Percentiles rank a stretch among this genome's conserved stretches.
These are phyloP conservation scores for Gilbertella persicaria DNA, from an alignment of 371 early-diverging fungal genomes.

Conservation along the genomic window DNA sequence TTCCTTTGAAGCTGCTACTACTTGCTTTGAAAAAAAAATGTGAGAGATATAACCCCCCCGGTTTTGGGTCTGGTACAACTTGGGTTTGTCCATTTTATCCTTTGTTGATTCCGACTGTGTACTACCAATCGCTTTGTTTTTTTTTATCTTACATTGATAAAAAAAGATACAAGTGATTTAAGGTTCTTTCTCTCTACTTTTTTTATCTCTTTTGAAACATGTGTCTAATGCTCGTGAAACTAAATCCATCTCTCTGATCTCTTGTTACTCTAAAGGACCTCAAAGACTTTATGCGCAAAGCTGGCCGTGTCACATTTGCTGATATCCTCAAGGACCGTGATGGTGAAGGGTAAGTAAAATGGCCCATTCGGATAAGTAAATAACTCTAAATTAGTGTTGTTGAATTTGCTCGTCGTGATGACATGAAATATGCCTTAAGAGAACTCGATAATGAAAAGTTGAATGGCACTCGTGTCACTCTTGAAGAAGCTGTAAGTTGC, in stretches of 20 bases:
- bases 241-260: conserved; percentile 3
- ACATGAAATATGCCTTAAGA: conserved; percentile 82
- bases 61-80: conserved; percentile 25
- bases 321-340: conserved; percentile 81
- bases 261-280: conserved; percentile 67
- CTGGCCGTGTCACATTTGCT: conserved; percentile 90
- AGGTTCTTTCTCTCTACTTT: conserved; percentile 3
- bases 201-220: conserved; percentile 2
- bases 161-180: not conserved
- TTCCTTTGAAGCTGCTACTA: not conserved
- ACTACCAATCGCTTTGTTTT: conserved; percentile 10
- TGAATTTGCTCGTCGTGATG: conserved; percentile 77
- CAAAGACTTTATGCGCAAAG: conserved; percentile 91
- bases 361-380: not conserved
- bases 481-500: conserved; percentile 65
- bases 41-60: conserved; percentile 9
- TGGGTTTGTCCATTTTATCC: conserved; percentile 17
- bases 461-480: conserved; percentile 71
- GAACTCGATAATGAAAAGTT: conserved; percentile 83
- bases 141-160: not conserved
- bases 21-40: conserved; percentile 3
- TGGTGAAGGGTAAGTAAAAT: conserved; percentile 74
- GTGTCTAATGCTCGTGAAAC: conserved; percentile 9
- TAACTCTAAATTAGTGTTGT: conserved; percentile 64
- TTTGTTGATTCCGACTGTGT: conserved; percentile 19